Evolutionary conservation across 2,329 filamentous ascomycete species (phyloP), one percentile per base, ranked within the genome.

Genomic region (Colletotrichum sansevieriae): DNA sequence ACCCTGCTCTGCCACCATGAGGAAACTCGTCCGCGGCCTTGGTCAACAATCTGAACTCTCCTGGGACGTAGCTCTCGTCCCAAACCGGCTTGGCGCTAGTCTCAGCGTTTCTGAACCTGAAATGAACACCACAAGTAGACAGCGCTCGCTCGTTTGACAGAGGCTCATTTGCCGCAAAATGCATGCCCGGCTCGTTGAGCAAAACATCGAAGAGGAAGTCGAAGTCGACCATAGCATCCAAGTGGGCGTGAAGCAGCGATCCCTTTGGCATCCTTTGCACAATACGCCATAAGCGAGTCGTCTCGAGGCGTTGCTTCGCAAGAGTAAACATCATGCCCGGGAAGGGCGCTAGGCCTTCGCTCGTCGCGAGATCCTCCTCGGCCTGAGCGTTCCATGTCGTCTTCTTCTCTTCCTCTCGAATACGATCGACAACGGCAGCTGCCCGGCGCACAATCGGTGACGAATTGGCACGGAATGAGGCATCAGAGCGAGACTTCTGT

Each of bases 291-390:
- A 97, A 82, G 74, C 89, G 89, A 18, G 92, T 95, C 71, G 84
- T 84, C 78, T 95, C 92, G 87, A 95, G 94, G 20, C 88, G 87
- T 37, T 88, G 86, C 78, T 92, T 93, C 68, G 92, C 92, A 18
- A 94, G 84, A 4, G 86, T 88, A 78, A 95, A 96, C 90, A 94
- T 93, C 90, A 95, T 95, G 4, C 93, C 93, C 1, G 92, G 92
- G 75, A 90, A 91, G 25, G 93, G 81, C 61, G 89, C 88, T 65
- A 87, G 84, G 73, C 88, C 76, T 39, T 78, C 81, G 67, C 87
- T 81, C 63, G 87, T 84, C 10, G 89, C 87, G 1, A 92, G 81
- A 54, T 83, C 90, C 59, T 90, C 87, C 47, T 87, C 90, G 60
- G 90, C 86, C 49, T 87, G 85, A 25, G 85, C 83, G 20, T 89